Evolutionary conservation across 2,329 filamentous ascomycete species (phyloP), one percentile per base, ranked within the genome.

Genomic region (Aspergillus novoparasiticus): DNA sequence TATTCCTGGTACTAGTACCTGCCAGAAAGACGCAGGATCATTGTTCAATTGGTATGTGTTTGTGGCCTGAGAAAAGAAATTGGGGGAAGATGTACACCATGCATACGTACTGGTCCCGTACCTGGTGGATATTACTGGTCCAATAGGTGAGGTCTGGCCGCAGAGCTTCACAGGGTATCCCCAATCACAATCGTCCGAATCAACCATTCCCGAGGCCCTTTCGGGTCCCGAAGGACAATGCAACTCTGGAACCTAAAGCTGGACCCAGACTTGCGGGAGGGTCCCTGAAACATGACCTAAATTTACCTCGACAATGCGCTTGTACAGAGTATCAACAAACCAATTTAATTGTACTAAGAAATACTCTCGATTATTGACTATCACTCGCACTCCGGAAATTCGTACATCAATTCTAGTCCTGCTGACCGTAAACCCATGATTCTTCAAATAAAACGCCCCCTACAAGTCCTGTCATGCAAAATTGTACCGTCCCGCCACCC

Each of bases 271-370:
- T 62, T 60, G 53, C 45, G 54, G 21, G 45, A 45, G 51, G 60
- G 51, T 46, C 46, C 67, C 69, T 74, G 71, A 71, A 70, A 72
- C 69, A 70, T 70, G 39, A 57, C 56, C 43, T 46, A 46, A 46
- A 46, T 46, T 46, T 41, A 41, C 39, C 39, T 41, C 19, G 19
- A 41, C 39, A 41, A n/a, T 10, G 39, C 19, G 9, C 39, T 41
- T 41, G 39, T 19, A n/a, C 16, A 10, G 14, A 36, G 34, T 36
- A 41, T 41, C 39, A n/a, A 41, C 8, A 19, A 58, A 36, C 57
- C 28, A 30, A 45, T 16, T 34, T 46, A 11, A 51, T 34, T 16
- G 34, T 58, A 21, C 23, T 16, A 43, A 43, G 41, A 10, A 6
- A 9, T 36, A 36, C 34, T 6, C 16, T 16, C 34, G n/a, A 28